Evolutionary conservation across 352 stramenopile genomes (phyloP), one percentile per base, ranked within the genome.

Genomic region (Phytophthora tentaculata): DNA sequence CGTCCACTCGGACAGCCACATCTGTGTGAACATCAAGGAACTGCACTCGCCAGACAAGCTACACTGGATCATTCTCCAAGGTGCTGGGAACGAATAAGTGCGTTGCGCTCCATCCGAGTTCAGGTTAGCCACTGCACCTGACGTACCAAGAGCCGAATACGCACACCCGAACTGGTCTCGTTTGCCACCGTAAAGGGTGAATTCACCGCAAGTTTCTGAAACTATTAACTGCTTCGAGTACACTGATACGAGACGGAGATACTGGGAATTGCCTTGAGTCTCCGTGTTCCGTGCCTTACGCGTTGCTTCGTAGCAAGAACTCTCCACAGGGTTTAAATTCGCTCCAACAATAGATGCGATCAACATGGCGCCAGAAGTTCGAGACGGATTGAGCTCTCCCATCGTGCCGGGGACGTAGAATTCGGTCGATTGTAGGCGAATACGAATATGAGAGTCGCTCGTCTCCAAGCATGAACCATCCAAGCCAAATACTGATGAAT

Each of bases 41-140:
- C 74, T 82, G 49, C 74, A 82, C 6, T 78, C 70, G 9, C 74
- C 74, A 2, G 74, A 67, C 44, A 68, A 55, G 20, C 61, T 79
- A 28, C 74, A 81, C 48, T 81, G 74, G 43, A 79, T 77, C 74
- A 81, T 81, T 1, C 67, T 52, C 74, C 74, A 81, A 8, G 74
- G 74, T 8, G 74, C 74, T 61, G 70, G 74, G 16, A 67, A 79
- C 17, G 74, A 79, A 32, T 72, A 56, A 8, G 52, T 61, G 5
- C 54, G 64, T 24, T 72, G 41, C 0, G 20, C 17, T 61, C 51
- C 69, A 20, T 76, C 66, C 23, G 56, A 52, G 39, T 61, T 60
- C 24, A 81, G 5, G 23, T 79, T 28, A 6, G 56, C 58, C 5
- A 74, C 57, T 5, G 71, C 71, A 0, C 71, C 71, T 16, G 74